phyloP scores from a whole-genome alignment of 129 eudicot genomes.

The Logfia minima region DNA sequence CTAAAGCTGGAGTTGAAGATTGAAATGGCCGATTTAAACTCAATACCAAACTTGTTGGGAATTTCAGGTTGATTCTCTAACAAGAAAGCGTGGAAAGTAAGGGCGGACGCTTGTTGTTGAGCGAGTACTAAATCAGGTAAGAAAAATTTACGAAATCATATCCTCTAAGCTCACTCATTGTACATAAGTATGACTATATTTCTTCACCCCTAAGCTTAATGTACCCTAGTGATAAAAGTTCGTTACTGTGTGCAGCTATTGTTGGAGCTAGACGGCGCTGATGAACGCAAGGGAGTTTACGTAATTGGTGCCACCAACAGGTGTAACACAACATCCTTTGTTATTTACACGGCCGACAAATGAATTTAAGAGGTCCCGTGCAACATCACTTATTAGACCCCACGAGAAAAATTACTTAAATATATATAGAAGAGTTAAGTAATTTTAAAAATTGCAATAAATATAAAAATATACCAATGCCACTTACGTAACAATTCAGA shows the following conservation, averaged over 20 bases:
- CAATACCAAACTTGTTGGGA: neutral
- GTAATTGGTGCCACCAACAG: slow-evolving; percentile 88
- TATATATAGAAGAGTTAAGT: too few relatives aligned
- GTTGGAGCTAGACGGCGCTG: slow-evolving; percentile 82
- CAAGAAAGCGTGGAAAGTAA: slow-evolving; percentile 67
- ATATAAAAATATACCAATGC: too few relatives aligned
- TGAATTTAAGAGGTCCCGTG: neutral
- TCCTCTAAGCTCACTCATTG: neutral
- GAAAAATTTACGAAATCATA: slow-evolving; percentile 7
- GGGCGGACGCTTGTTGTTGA: slow-evolving; percentile 69
- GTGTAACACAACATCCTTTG: slow-evolving; percentile 30
- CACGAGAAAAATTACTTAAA: too few relatives aligned
- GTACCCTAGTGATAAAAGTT: slow-evolving; percentile 8
- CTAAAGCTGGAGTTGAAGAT: neutral
- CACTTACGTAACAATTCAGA: too few relatives aligned
- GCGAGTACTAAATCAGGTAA: slow-evolving; percentile 64
- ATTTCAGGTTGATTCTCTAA: slow-evolving; percentile 70
- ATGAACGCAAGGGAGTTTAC: slow-evolving; percentile 66
- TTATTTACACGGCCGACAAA: neutral
- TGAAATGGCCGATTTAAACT: neutral
- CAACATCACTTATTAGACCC: neutral
- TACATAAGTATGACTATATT: neutral
- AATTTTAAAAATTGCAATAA: too few relatives aligned
- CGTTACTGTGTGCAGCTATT: slow-evolving; percentile 52
- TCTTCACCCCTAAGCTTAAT: neutral